A percentile compares a stretch with the other conserved stretches of the same genome.
These are phyloP conservation scores for Caryopteris hybrid DNA, from an alignment of 305 asterid genomes.

Conservation along the genomic window DNA sequence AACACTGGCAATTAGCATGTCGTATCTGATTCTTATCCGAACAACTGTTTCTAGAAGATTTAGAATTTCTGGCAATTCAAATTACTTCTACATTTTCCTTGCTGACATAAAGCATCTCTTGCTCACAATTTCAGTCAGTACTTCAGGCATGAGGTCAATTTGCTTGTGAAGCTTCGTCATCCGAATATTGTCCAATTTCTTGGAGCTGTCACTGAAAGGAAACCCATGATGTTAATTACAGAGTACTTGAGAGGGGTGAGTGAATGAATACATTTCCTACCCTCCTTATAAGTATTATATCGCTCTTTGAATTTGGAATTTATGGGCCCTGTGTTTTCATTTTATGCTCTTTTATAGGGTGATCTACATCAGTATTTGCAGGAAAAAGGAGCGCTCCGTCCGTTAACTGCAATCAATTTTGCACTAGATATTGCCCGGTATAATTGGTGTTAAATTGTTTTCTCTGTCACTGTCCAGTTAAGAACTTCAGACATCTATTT, in stretches of 20 bases:
- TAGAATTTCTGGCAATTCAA: background rate
- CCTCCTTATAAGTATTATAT: conserved; percentile 1
- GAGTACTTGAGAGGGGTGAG: conserved; percentile 97
- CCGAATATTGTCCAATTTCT: conserved; percentile 97
- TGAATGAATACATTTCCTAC: conserved; percentile 12
- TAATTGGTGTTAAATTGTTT: conserved; percentile 3
- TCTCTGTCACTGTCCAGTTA: background rate
- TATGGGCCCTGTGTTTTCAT: conserved; percentile 4
- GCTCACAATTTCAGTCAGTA: conserved; percentile 70
- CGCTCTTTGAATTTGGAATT: conserved; percentile 7
- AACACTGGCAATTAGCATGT: background rate
- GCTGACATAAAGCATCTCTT: conserved; percentile 2
- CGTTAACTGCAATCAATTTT: conserved; percentile 72
- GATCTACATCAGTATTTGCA: conserved; percentile 93
- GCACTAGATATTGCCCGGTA: conserved; percentile 97
- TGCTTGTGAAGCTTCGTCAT: conserved; percentile 99
- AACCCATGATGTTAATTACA: conserved; percentile 92
- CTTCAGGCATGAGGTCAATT: conserved; percentile 98
- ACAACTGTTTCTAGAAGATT: background rate
- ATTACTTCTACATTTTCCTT: conserved; percentile 3
- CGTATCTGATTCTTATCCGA: background rate
- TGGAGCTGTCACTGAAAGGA: conserved; percentile 93
- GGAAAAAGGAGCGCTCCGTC: conserved; percentile 82
- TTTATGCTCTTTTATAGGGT: conserved; percentile 46
- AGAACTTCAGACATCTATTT: conserved; percentile 6